A percentile compares a stretch with the other conserved stretches of the same genome.
These are phyloP conservation scores for Stemphylium vesicarium DNA, from an alignment of 2,329 filamentous ascomycete genomes.

Conservation along the genomic window DNA sequence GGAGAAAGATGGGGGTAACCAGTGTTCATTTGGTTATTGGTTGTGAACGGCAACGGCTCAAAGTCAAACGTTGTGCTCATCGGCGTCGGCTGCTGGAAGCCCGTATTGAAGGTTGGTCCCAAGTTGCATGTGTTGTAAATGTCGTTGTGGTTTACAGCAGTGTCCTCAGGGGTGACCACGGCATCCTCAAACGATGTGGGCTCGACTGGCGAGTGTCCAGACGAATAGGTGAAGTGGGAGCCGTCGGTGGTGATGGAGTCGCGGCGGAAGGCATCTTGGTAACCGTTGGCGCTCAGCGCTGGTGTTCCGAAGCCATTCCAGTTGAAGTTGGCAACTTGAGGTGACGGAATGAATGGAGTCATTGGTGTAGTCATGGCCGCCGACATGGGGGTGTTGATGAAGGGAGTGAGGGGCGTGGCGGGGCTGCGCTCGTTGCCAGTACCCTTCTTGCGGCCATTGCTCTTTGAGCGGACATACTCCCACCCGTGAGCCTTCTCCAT, in stretches of 20 bases:
- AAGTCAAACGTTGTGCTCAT: conserved; percentile 48
- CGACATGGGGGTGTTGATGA: conserved; percentile 46
- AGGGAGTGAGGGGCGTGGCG: conserved; percentile 45
- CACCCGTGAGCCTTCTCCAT: conserved; percentile 97
- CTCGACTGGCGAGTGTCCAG: conserved; percentile 50
- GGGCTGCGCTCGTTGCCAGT: conserved; percentile 35
- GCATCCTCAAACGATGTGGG: conserved; percentile 53
- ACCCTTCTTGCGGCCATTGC: conserved; percentile 66
- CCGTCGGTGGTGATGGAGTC: conserved; percentile 47
- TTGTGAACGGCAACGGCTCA: conserved; percentile 47
- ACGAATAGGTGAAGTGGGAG: conserved; percentile 48
- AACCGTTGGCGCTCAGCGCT: conserved; percentile 35
- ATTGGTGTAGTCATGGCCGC: conserved; percentile 44
- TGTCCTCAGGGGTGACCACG: conserved; percentile 52
- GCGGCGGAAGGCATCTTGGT: conserved; percentile 45
- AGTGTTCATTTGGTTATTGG: conserved; percentile 25
- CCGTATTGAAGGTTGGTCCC: conserved; percentile 65
- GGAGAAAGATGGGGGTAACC: conserved; percentile 67
- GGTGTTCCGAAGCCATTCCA: conserved; percentile 44
- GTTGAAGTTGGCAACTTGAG: conserved; percentile 47
- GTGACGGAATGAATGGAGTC: conserved; percentile 51
- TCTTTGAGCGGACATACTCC: conserved; percentile 91
- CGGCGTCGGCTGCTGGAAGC: conserved; percentile 63
- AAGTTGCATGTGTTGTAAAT: conserved; percentile 62
- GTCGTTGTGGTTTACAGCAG: conserved; percentile 66